phyloP scores from a whole-genome alignment of 169 alveolate genomes.

The Plasmodium chabaudi region DNA sequence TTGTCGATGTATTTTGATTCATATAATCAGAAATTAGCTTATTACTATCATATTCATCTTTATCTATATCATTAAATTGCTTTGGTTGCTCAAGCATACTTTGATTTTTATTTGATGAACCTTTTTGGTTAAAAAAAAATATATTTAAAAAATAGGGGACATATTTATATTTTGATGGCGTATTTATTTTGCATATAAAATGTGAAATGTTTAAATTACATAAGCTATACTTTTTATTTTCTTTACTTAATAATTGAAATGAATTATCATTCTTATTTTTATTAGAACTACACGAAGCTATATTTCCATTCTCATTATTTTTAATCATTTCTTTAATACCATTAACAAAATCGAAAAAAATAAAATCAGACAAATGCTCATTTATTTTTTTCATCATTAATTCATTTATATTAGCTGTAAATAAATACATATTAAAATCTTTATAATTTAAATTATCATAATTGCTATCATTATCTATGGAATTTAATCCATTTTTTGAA shows the following conservation, averaged over 20 bases:
- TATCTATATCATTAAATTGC: background rate
- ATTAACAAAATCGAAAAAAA: slow-evolving; percentile 67
- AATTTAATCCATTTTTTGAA: slow-evolving; percentile 2
- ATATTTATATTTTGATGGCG: slow-evolving; percentile 69
- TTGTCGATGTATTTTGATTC: background rate
- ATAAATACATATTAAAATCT: slow-evolving; percentile 45
- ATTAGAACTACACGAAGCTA: background rate
- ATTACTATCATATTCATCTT: slow-evolving; percentile 17
- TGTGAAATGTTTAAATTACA: slow-evolving; percentile 65
- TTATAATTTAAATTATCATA: slow-evolving; percentile 21
- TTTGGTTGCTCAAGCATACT: background rate
- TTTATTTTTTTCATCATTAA: slow-evolving; percentile 43
- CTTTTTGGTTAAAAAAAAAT: slow-evolving; percentile 46
- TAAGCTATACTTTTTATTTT: slow-evolving; percentile 33
- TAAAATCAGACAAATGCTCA: slow-evolving; percentile 48
- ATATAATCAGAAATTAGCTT: slow-evolving; percentile 25
- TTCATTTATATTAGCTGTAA: slow-evolving; percentile 64
- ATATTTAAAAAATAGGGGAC: slow-evolving; percentile 71
- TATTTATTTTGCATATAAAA: slow-evolving; percentile 64
- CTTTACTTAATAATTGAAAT: slow-evolving; percentile 51
- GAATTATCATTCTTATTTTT: slow-evolving; percentile 26
- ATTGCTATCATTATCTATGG: slow-evolving; percentile 2
- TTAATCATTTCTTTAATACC: slow-evolving; percentile 58
- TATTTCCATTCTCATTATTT: slow-evolving; percentile 36
- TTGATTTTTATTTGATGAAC: slow-evolving; percentile 5